Conservation (phyloP, 1,284 basidiomycete genomes). For the Cerrena zonata region DNA sequence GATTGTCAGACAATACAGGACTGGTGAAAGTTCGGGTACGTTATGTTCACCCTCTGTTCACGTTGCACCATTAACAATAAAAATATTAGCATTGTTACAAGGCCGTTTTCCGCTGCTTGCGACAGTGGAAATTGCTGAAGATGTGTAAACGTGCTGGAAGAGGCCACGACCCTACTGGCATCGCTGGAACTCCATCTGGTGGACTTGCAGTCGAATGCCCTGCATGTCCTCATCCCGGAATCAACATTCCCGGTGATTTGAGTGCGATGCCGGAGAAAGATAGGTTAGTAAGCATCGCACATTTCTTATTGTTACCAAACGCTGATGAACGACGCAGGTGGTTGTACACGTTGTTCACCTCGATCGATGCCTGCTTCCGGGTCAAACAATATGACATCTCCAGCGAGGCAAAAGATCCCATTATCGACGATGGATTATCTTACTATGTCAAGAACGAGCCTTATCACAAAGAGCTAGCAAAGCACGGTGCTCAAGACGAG, state of each 20-base stretch:
- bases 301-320: background rate
- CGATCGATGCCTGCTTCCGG: slow-evolving; percentile 27
- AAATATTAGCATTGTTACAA: slow-evolving; percentile 1
- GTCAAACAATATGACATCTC: slow-evolving; percentile 22
- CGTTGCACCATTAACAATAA: background rate
- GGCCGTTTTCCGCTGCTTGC: background rate
- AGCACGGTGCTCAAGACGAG: slow-evolving; percentile 14
- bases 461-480: slow-evolving; percentile 17
- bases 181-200: slow-evolving; percentile 19
- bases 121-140: slow-evolving; percentile 22
- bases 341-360: slow-evolving; percentile 20
- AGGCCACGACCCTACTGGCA: slow-evolving; percentile 23
- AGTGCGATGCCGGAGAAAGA: slow-evolving; percentile 14
- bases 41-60: background rate
- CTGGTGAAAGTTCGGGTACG: slow-evolving; percentile 3
- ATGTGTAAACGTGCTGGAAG: slow-evolving; percentile 27
- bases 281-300: slow-evolving; percentile 11
- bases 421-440: slow-evolving; percentile 18
- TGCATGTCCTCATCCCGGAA: slow-evolving; percentile 30
- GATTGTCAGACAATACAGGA: slow-evolving; percentile 6
- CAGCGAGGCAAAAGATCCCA: slow-evolving; percentile 18
- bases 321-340: slow-evolving; percentile 15
- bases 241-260: slow-evolving; percentile 31
- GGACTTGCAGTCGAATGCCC: too few relatives aligned
- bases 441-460: slow-evolving; percentile 24